Percentiles rank a stretch among this genome's conserved stretches.
Conservation (phyloP, 2,329 filamentous ascomycete species). For the Colletotrichum destructivum region DNA sequence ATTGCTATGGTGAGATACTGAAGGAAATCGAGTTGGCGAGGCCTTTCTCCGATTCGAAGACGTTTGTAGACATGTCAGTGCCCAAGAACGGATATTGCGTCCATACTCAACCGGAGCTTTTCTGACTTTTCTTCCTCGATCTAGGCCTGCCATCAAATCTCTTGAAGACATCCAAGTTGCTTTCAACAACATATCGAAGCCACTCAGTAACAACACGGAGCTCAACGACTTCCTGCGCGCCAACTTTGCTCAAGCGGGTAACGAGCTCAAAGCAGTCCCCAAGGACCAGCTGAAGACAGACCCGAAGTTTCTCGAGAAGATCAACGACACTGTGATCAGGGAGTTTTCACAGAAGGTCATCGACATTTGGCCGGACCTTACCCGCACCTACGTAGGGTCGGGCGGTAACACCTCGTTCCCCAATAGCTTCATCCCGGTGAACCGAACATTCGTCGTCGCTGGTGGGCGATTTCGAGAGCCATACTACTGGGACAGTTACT, state of each 20-base stretch:
- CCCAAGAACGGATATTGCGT: too few relatives aligned
- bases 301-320: conserved; percentile 69
- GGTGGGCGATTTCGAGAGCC: conserved; percentile 80
- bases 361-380: conserved; percentile 79
- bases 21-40: conserved; percentile 73
- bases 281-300: conserved; percentile 67
- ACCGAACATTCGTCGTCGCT: conserved; percentile 78
- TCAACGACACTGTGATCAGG: conserved; percentile 71
- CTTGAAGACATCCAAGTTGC: conserved; percentile 73
- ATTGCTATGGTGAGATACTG: conserved; percentile 77
- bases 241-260: conserved; percentile 75
- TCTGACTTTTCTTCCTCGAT: conserved; percentile 40
- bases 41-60: conserved; percentile 79
- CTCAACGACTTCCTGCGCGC: conserved; percentile 73
- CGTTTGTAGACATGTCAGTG: conserved; percentile 77
- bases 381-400: conserved; percentile 69
- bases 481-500: conserved; percentile 80
- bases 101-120: background rate
- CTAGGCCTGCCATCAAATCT: conserved; percentile 71
- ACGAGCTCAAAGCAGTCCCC: conserved; percentile 71
- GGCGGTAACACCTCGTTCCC: conserved; percentile 69
- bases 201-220: conserved; percentile 74
- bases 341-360: conserved; percentile 77
- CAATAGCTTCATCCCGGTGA: conserved; percentile 76
- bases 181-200: conserved; percentile 72